Conservation (phyloP, 495 filamentous ascomycete species). For the Penicillium verhagenii region DNA sequence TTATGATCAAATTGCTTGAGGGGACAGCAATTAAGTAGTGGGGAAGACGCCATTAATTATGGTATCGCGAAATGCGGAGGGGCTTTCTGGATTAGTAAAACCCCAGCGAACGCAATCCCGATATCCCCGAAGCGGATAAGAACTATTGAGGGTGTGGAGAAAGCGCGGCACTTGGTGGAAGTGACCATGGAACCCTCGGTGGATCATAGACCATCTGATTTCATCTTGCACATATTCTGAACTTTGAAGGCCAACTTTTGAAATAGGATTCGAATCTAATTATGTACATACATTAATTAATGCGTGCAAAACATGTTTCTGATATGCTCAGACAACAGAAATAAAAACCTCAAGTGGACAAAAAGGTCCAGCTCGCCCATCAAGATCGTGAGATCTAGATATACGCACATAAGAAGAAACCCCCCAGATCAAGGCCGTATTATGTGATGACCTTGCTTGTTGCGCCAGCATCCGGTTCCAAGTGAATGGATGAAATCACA, state of each 20-base stretch:
- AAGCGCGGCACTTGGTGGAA: background rate
- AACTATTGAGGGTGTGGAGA: conserved; percentile 19
- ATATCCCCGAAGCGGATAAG: conserved; percentile 21
- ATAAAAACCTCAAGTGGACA: conserved; percentile 8
- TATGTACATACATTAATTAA: conserved; percentile 34
- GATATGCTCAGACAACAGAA: conserved; percentile 17
- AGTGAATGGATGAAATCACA: conserved; percentile 13
- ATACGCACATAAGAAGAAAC: conserved; percentile 27
- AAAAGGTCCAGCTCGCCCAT: conserved; percentile 8
- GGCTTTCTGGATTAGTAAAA: conserved; percentile 30
- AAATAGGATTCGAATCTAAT: conserved; percentile 28
- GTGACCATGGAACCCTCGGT: background rate
- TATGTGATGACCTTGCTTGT: conserved; percentile 16
- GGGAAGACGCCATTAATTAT: conserved; percentile 15
- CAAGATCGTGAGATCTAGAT: conserved; percentile 4
- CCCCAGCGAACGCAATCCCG: conserved; percentile 14
- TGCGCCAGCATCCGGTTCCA: conserved; percentile 27
- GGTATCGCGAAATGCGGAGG: conserved; percentile 20
- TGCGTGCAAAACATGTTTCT: conserved; percentile 23
- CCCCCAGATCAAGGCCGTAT: conserved; percentile 20
- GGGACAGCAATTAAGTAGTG: background rate
- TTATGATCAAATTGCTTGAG: background rate
- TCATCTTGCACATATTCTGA: background rate
- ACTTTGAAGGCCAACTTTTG: conserved; percentile 16
- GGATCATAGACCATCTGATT: background rate